phyloP scores from a whole-genome alignment of 148 eudicot species.

The Spergularia marina region DNA sequence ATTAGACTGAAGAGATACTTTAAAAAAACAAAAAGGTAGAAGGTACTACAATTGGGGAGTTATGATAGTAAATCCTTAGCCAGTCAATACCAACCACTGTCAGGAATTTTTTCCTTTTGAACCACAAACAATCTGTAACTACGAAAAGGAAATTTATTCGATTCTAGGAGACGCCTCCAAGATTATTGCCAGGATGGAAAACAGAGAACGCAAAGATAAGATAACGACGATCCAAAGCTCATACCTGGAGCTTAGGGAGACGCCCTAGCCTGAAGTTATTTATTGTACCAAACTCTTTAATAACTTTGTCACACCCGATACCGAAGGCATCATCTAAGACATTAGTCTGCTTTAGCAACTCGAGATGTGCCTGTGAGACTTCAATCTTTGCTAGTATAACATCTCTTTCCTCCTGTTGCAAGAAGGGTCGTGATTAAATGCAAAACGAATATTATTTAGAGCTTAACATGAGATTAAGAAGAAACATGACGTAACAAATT shows the following conservation, averaged over 20 bases:
- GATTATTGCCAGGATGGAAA: not conserved
- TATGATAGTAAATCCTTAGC: too few relatives aligned
- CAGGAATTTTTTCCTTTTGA: too few relatives aligned
- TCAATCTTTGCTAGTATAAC: conserved; percentile 90
- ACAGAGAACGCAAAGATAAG: too few relatives aligned
- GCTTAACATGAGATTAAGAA: too few relatives aligned
- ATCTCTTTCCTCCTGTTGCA: conserved; percentile 85
- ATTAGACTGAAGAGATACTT: too few relatives aligned
- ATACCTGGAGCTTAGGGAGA: conserved; percentile 88
- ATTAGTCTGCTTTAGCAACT: conserved; percentile 80
- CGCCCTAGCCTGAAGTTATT: conserved; percentile 97
- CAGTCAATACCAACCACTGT: too few relatives aligned
- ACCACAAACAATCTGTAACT: too few relatives aligned
- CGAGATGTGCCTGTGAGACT: conserved; percentile 97
- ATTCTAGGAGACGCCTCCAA: not conserved
- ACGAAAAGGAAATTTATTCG: not conserved
- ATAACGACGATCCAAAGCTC: too few relatives aligned
- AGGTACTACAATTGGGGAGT: too few relatives aligned
- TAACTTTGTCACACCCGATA: conserved; percentile 72
- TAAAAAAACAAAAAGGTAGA: too few relatives aligned
- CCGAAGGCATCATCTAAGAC: conserved; percentile 96
- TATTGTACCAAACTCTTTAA: conserved; percentile 79
- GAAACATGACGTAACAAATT: too few relatives aligned
- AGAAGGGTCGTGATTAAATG: conserved; percentile 4
- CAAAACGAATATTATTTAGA: too few relatives aligned